Percentiles rank a stretch among this genome's conserved stretches.
Conservation (phyloP, 192 early-diverging fungal genomes). For the Phycomyces nitens region DNA sequence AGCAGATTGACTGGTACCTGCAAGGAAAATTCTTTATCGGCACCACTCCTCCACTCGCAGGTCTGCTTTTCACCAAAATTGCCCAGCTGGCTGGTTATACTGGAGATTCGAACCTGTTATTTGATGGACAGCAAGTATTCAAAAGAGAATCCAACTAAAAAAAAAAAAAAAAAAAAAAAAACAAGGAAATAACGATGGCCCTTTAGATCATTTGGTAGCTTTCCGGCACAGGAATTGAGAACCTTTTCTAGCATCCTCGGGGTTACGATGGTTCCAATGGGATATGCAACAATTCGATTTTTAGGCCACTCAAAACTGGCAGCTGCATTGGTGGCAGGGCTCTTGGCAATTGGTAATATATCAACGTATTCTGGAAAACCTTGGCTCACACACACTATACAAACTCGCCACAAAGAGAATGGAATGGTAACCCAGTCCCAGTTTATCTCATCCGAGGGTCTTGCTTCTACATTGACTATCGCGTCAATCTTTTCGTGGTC, state of each 20-base stretch:
- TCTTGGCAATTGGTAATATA: not conserved
- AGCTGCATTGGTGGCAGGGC: not conserved
- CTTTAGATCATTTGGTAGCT: slow-evolving; percentile 8
- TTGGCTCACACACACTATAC: too few relatives aligned
- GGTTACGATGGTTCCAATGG: slow-evolving; percentile 71
- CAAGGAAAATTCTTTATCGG: slow-evolving; percentile 31
- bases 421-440: slow-evolving; percentile 61
- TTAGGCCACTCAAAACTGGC: not conserved
- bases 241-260: slow-evolving; percentile 74
- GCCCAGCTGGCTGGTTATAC: slow-evolving; percentile 19
- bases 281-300: slow-evolving; percentile 73
- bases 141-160: not conserved
- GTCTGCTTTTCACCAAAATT: slow-evolving; percentile 11
- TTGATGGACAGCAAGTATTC: slow-evolving; percentile 30
- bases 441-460: slow-evolving; percentile 5
- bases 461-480: slow-evolving; percentile 29
- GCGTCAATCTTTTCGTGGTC: slow-evolving; percentile 76
- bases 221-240: slow-evolving; percentile 80
- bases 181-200: not conserved
- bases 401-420: slow-evolving; percentile 58
- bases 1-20: slow-evolving; percentile 27
- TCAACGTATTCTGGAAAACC: not conserved
- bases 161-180: not conserved
- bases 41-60: slow-evolving; percentile 19
- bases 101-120: slow-evolving; percentile 20